phyloP scores from a whole-genome alignment of 2,329 filamentous ascomycete species.

The Trichoderma guizhouense region DNA sequence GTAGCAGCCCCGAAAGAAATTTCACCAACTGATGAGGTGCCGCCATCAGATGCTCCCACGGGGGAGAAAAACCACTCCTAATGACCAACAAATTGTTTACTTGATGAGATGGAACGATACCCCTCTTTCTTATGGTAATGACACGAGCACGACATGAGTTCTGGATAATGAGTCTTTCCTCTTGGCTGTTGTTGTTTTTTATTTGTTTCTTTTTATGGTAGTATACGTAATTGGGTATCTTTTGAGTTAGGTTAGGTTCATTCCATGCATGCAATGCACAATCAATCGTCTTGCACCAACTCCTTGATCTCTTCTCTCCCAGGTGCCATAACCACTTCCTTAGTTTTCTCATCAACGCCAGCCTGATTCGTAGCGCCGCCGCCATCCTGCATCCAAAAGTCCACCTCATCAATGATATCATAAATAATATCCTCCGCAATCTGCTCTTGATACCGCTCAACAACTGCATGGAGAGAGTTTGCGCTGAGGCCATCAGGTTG shows the following conservation, averaged over 20 bases:
- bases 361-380: constrained; percentile 47
- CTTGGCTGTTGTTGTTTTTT: not conserved
- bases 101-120: not conserved
- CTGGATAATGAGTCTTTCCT: not conserved
- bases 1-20: not conserved
- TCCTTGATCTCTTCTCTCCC: constrained; percentile 61
- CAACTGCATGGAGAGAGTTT: constrained; percentile 56
- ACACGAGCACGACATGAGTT: not conserved
- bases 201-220: not conserved
- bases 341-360: constrained; percentile 43
- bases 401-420: constrained; percentile 91
- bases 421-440: constrained; percentile 92
- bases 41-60: not conserved
- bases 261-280: not conserved
- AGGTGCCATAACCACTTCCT: constrained; percentile 41
- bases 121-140: not conserved
- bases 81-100: not conserved
- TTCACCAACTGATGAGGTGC: not conserved
- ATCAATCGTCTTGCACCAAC: constrained; percentile 59
- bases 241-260: not conserved
- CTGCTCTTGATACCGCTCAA: constrained; percentile 84
- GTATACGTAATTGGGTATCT: constrained; percentile 13
- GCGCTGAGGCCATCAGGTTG: constrained; percentile 23
- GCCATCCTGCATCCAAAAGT: constrained; percentile 76
- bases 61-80: not conserved